Base-by-base conservation (phyloP, 1,284 basidiomycete genomes). In the Athelia sp. region DNA sequence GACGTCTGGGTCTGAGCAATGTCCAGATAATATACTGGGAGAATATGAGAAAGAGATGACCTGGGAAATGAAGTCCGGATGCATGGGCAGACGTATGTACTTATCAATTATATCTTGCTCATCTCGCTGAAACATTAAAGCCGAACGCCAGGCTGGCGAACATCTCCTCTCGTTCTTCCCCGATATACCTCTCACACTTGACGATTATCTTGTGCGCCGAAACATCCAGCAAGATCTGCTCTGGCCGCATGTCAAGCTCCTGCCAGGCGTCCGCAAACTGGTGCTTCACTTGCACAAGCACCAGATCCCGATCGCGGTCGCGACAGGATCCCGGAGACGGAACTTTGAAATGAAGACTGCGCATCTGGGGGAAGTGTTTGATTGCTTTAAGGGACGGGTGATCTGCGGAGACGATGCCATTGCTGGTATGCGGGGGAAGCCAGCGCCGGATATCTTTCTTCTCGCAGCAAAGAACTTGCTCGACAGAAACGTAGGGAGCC, bases 1-100 rank as follows among this genome's bases (percentile, higher is more conserved):
- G 34, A 50, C 48, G 4, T 21, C n/a, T 45, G 26, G 35, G 9
- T 36, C 11, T 45, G n/a, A 18, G 15, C 10, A 43, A 9, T 13
- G 21, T 11, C 13, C 57, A 86, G 84, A 90, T 66, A 73, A 79
- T 36, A 85, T 89, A 50, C 78, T 91, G 34, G 77, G 71, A n/a
- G 70, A 69, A n/a, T 81, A 85, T 59, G 87, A 85, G 31, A 82
- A 80, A 52, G 68, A 78, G 56, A 87, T 90, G 86, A 86, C 85
- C 8, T 90, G 87, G 87, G 82, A 87, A 49, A 88, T 90, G 52
- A 91, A 91, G 61, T 82, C 86, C 18, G 84, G 84, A 0, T 78
- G 85, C 48, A 91, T 91, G 88, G 88, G 89, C 47, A 88, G 86
- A 73, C 79, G 87, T 88, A 55, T 54, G 82, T 69, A 35, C 36